A percentile compares a stretch with the other conserved stretches of the same genome.
Evolutionary conservation across 2,329 filamentous ascomycete genomes (phyloP).

Genomic region (Microcyclospora pomicola): DNA sequence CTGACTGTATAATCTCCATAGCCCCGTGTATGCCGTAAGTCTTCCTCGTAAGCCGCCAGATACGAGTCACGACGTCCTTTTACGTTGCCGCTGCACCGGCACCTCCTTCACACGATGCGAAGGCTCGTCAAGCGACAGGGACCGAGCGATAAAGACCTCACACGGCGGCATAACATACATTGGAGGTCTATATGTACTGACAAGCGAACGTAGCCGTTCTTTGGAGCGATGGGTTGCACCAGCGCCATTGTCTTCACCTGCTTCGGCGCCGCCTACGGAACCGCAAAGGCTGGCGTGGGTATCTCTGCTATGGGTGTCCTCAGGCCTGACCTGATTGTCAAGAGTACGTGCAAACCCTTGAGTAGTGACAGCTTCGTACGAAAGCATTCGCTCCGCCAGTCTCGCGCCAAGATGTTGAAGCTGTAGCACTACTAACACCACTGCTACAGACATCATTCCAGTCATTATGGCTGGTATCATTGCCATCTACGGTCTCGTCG

Average conservation of each 20-base stretch:
- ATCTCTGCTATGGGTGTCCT: constrained; percentile 98
- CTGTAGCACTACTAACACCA: constrained; percentile 8
- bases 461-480: constrained; percentile 99
- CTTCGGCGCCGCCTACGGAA: constrained; percentile 93
- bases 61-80: too few relatives aligned
- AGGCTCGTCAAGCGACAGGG: too few relatives aligned
- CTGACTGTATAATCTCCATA: constrained; percentile 30
- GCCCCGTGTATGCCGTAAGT: constrained; percentile 99
- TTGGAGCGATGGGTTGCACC: constrained; percentile 93
- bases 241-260: constrained; percentile 93
- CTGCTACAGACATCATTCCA: constrained; percentile 73
- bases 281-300: constrained; percentile 97
- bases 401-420: constrained; percentile 1
- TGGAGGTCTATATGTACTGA: too few relatives aligned
- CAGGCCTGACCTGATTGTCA: constrained; percentile 94
- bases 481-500: constrained; percentile 64
- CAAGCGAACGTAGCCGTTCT: constrained; percentile 54
- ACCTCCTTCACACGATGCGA: background rate
- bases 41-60: constrained; percentile 5
- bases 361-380: background rate
- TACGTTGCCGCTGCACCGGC: background rate
- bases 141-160: background rate
- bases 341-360: constrained; percentile 57
- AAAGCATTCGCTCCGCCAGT: background rate
- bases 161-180: background rate